These are phyloP conservation scores for Cynanchum wilfordii DNA, from an alignment of 257 asterid genomes.

Conservation along the genomic window DNA sequence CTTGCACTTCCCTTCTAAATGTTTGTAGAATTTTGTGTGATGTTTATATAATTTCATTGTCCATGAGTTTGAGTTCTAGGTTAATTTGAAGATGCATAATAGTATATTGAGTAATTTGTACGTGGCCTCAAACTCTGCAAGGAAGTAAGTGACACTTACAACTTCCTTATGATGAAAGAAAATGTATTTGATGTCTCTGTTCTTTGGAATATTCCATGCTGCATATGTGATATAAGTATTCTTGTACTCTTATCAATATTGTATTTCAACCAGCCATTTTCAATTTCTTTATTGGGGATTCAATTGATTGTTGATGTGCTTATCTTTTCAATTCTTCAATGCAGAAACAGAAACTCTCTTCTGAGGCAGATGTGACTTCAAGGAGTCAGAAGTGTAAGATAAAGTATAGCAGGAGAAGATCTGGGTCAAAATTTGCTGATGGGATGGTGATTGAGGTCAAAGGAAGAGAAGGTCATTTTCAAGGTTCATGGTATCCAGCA, in stretches of 20 bases:
- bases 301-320: background rate
- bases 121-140: background rate
- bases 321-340: slow-evolving; percentile 7
- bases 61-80: background rate
- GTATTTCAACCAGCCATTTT: background rate
- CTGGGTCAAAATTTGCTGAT: slow-evolving; percentile 20
- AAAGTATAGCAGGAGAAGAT: slow-evolving; percentile 22
- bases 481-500: slow-evolving; percentile 45
- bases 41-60: background rate
- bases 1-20: background rate
- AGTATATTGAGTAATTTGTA: background rate
- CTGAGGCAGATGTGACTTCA: slow-evolving; percentile 24
- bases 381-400: slow-evolving; percentile 35
- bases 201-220: background rate
- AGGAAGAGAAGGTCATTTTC: slow-evolving; percentile 25
- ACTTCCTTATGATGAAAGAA: background rate
- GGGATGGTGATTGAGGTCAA: slow-evolving; percentile 55
- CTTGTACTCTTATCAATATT: background rate
- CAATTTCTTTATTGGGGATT: background rate
- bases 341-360: slow-evolving; percentile 40
- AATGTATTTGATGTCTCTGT: background rate
- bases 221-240: background rate
- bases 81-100: background rate
- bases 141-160: background rate
- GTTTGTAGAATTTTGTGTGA: background rate